Evolutionary conservation across 164 flowering plant genomes (phyloP), one percentile per base, ranked within the genome.

Genomic region (Aristolochia californica): DNA sequence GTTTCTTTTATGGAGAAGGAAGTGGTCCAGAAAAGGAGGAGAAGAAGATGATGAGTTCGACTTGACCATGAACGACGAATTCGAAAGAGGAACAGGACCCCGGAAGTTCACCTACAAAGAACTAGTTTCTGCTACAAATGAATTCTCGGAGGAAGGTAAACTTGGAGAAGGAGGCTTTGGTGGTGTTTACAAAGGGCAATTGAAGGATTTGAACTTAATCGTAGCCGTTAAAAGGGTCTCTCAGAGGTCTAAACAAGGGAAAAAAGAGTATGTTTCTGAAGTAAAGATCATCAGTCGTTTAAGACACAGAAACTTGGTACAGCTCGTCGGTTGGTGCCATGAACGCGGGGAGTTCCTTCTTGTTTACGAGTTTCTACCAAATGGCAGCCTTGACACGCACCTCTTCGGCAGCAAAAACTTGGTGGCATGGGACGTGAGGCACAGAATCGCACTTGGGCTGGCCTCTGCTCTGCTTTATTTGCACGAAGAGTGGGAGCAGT

Each of bases 271-370:
- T 17, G 57, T 62, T 16, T 67, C 79, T 0, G 81, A 80, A 56
- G 81, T 80, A 20, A 75, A 56, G 70, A 77, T 72, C 45, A 77
- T 80, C 27, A 80, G 83, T 56, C 53, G 66, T 43, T 52, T 80
- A 60, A 66, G 83, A 56, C 83, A 80, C 49, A 49, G 73, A 48
- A 80, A 80, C 57, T 45, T 79, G 57, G 80, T 79, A 17, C 77
- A 72, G 34, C 77, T 74, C 50, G 53, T 74, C n/a, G 80, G 83
- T 21, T 80, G 84, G 84, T 69, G 81, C 66, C 84, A 80, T n/a
- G 77, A 72, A n/a, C 45, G 55, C 38, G 64, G 72, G 12, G 78
- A 77, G 21, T 55, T 80, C 23, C 70, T 80, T n/a, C 80, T 80
- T 13, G 72, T 77, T 53, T 77, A 80, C 22, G 81, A 80, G 70